Evolutionary conservation across 352 stramenopile species (phyloP).

Genomic region (Pythium chondricola): DNA sequence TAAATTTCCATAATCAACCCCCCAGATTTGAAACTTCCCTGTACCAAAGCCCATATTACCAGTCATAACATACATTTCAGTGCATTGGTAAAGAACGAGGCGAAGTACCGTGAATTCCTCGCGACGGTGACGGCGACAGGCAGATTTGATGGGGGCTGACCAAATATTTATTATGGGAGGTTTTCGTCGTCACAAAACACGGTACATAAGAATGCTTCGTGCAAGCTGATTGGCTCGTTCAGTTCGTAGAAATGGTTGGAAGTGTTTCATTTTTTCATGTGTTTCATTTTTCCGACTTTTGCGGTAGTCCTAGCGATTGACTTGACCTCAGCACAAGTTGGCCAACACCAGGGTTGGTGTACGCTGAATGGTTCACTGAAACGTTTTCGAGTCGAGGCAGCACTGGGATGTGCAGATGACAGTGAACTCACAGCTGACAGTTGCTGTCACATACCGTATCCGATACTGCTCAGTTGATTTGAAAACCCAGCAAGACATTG

Average conservation of each 20-base stretch:
- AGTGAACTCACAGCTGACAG: no score
- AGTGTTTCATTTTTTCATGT: background rate
- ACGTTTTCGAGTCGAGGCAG: no score
- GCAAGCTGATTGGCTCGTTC: conserved; percentile 1
- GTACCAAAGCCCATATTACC: background rate
- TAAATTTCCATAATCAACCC: conserved; percentile 1
- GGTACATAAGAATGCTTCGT: background rate
- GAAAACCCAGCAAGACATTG: no score
- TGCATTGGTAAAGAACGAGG: background rate
- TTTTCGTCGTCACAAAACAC: conserved; percentile 1
- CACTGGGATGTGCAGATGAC: no score
- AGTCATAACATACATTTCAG: background rate
- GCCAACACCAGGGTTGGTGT: no score
- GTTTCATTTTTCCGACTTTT: conserved; percentile 2
- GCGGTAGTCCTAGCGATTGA: no score
- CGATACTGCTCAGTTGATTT: no score
- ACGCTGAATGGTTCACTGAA: no score
- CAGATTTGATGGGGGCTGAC: background rate
- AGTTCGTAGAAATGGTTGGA: background rate
- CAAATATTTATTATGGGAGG: background rate
- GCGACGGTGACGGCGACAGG: background rate
- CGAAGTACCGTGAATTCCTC: conserved; percentile 5
- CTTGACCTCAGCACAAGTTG: no score
- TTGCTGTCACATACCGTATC: no score
- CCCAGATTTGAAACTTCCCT: background rate